Conservation (phyloP, 2,329 filamentous ascomycete genomes). For the Nectriaceae sp. region DNA sequence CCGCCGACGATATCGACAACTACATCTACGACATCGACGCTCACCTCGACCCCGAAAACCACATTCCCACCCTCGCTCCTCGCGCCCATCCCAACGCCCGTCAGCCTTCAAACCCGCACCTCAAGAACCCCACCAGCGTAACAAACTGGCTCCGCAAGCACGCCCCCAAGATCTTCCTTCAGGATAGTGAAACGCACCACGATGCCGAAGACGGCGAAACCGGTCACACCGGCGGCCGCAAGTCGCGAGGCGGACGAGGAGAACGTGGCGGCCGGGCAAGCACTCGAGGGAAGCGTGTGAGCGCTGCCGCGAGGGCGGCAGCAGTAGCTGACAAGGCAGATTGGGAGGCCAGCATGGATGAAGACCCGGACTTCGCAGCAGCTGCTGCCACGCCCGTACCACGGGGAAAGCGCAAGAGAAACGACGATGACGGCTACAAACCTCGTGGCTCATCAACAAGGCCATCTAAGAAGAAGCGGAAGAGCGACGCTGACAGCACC, state of each 20-base stretch:
- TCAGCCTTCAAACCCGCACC: slow-evolving; percentile 41
- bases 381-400: slow-evolving; percentile 27
- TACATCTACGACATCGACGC: slow-evolving; percentile 68
- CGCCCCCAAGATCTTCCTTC: slow-evolving; percentile 80
- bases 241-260: slow-evolving; percentile 36
- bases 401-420: slow-evolving; percentile 44
- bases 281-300: slow-evolving; percentile 39
- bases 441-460: slow-evolving; percentile 57
- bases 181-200: slow-evolving; percentile 59
- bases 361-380: slow-evolving; percentile 35
- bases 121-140: slow-evolving; percentile 81
- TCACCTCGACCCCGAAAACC: slow-evolving; percentile 45
- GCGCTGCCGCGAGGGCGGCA: slow-evolving; percentile 23
- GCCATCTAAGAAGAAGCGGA: slow-evolving; percentile 60
- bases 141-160: slow-evolving; percentile 94
- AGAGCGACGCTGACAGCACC: slow-evolving; percentile 50
- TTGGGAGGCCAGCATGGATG: slow-evolving; percentile 42
- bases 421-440: slow-evolving; percentile 63
- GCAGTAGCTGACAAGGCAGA: slow-evolving; percentile 26
- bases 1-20: slow-evolving; percentile 71
- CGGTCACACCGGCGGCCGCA: slow-evolving; percentile 33
- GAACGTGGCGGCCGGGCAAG: slow-evolving; percentile 42
- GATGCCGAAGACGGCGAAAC: slow-evolving; percentile 40
- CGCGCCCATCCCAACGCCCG: slow-evolving; percentile 41
- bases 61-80: slow-evolving; percentile 54